A percentile compares a stretch with the other conserved stretches of the same genome.
Evolutionary conservation across 169 alveolate species (phyloP).

Genomic region (Cryptosporidium sp.): DNA sequence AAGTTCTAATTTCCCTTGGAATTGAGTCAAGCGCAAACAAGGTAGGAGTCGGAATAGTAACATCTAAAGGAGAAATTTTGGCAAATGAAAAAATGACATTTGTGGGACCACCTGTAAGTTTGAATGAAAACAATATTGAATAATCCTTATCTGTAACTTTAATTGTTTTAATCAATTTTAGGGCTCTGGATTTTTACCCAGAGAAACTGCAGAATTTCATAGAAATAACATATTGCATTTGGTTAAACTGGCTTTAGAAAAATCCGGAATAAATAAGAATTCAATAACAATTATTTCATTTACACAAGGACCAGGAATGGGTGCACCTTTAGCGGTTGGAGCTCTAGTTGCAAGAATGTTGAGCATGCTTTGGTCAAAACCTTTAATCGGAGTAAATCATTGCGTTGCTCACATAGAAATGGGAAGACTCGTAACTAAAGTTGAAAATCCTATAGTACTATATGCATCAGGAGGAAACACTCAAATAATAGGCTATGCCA

Average conservation of each 20-base stretch:
- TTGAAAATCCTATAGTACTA: constrained; percentile 93
- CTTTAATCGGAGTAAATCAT: constrained; percentile 98
- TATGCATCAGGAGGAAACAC: constrained; percentile 99
- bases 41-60: constrained; percentile 96
- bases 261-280: constrained; percentile 87
- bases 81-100: constrained; percentile 96
- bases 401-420: constrained; percentile 99
- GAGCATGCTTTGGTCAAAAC: constrained; percentile 91
- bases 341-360: constrained; percentile 95
- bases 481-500: constrained; percentile 88
- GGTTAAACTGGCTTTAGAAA: constrained; percentile 89
- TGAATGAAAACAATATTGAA: not conserved
- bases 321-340: constrained; percentile 96
- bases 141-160: not conserved
- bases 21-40: constrained; percentile 99
- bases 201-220: constrained; percentile 97
- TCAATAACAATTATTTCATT: constrained; percentile 92
- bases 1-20: constrained; percentile 86
- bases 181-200: constrained; percentile 97
- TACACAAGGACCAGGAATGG: constrained; percentile 99
- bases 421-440: constrained; percentile 96
- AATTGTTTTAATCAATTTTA: not conserved
- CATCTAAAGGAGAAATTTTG: constrained; percentile 91
- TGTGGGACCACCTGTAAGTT: constrained; percentile 95
- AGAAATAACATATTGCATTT: constrained; percentile 90